A percentile compares a stretch with the other conserved stretches of the same genome.
Conservation (phyloP, 768 basidiomycete species). For the Tulasnella sp. region DNA sequence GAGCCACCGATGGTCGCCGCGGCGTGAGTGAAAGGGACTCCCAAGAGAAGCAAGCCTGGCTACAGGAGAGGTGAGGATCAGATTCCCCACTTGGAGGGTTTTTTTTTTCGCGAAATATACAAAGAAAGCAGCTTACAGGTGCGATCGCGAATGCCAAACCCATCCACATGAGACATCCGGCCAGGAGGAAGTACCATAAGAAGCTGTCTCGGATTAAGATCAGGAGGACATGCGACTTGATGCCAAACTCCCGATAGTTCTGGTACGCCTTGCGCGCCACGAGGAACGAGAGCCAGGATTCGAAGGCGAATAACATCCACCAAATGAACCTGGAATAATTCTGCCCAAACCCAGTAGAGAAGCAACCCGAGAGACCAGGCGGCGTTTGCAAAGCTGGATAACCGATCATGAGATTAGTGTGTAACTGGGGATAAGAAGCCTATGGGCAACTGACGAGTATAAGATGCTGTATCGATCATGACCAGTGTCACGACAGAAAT, state of each 20-base stretch:
- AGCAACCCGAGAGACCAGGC: slow-evolving; percentile 5
- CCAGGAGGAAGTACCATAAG: slow-evolving; percentile 1
- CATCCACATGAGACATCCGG: neutral
- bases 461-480: neutral
- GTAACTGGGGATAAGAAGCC: neutral
- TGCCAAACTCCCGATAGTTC: neutral
- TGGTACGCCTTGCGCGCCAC: neutral
- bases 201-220: slow-evolving; percentile 5
- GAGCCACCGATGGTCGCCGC: slow-evolving; percentile 3
- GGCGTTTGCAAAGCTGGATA: neutral
- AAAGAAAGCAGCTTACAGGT: neutral
- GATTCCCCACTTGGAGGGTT: neutral
- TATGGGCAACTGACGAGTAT: neutral
- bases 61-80: neutral
- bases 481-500: neutral
- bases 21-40: slow-evolving; percentile 1
- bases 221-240: neutral
- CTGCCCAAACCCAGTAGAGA: neutral
- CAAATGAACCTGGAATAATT: slow-evolving; percentile 2
- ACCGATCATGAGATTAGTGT: neutral
- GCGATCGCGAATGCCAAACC: neutral
- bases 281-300: neutral
- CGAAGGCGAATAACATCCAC: neutral
- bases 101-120: too few species aligned
- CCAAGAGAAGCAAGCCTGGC: neutral